Conservation (phyloP, 164 flowering plant genomes). For the Umbellularia californica region DNA sequence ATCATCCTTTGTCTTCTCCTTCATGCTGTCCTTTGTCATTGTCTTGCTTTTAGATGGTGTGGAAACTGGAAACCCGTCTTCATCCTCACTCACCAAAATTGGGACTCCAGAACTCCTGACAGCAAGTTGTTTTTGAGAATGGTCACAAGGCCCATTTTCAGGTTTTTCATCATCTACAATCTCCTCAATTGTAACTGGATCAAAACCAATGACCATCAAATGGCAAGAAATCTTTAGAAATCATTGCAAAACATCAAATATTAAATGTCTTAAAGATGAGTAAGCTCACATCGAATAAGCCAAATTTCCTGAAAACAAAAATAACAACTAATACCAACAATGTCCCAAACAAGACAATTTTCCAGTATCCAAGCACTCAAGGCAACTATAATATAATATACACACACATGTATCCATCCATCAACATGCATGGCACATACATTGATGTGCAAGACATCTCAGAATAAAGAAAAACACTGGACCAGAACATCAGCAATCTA, state of each 20-base stretch:
- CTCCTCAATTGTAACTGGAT: conserved; percentile 85
- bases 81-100: conserved; percentile 79
- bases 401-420: neutral
- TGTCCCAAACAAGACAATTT: neutral
- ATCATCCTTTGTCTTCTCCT: conserved; percentile 30
- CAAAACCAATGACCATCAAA: neutral
- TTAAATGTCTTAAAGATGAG: too few relatives aligned
- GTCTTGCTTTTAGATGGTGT: conserved; percentile 18
- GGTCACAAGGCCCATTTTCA: conserved; percentile 24
- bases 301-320: too few relatives aligned
- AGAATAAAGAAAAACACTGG: neutral
- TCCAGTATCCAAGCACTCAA: neutral
- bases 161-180: conserved; percentile 69
- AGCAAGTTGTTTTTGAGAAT: conserved; percentile 41
- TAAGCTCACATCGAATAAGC: too few relatives aligned
- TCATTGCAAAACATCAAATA: too few relatives aligned
- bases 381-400: too few relatives aligned
- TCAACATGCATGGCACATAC: neutral
- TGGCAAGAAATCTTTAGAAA: neutral
- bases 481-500: neutral
- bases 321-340: neutral
- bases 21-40: conserved; percentile 21
- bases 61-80: conserved; percentile 85
- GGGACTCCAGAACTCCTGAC: conserved; percentile 25
- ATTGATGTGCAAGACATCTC: neutral